Percentiles rank a stretch among this genome's conserved stretches.
Evolutionary conservation across 2,329 filamentous ascomycete species (phyloP).

Genomic region (Diaporthe batatas): DNA sequence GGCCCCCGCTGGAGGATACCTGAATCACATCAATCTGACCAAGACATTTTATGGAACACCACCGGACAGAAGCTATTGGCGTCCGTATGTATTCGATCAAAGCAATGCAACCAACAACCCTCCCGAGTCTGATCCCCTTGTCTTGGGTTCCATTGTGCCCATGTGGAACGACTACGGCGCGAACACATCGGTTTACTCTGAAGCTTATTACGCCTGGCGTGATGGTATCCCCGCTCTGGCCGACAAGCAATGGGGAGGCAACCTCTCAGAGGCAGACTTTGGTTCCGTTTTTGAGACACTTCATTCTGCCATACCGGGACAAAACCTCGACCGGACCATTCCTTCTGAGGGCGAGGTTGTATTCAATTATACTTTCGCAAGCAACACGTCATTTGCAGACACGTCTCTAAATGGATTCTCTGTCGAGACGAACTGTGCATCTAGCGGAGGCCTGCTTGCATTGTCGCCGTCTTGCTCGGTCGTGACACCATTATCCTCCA

Average conservation of each 20-base stretch:
- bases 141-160: slow-evolving; percentile 63
- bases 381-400: slow-evolving; percentile 49
- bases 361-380: slow-evolving; percentile 51
- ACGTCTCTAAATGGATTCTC: slow-evolving; percentile 57
- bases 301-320: slow-evolving; percentile 57
- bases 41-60: slow-evolving; percentile 60
- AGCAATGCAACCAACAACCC: slow-evolving; percentile 63
- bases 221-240: slow-evolving; percentile 64
- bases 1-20: slow-evolving; percentile 58
- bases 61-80: slow-evolving; percentile 57
- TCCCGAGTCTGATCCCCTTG: slow-evolving; percentile 51
- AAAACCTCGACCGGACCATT: slow-evolving; percentile 63
- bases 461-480: slow-evolving; percentile 57
- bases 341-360: slow-evolving; percentile 53
- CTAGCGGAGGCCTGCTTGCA: slow-evolving; percentile 47
- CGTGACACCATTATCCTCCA: slow-evolving; percentile 62
- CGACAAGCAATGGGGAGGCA: slow-evolving; percentile 67
- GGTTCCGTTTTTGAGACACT: slow-evolving; percentile 54
- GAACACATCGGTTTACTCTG: slow-evolving; percentile 63
- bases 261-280: slow-evolving; percentile 57
- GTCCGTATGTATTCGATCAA: slow-evolving; percentile 64
- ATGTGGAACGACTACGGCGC: slow-evolving; percentile 69
- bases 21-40: slow-evolving; percentile 57
- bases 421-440: slow-evolving; percentile 54
- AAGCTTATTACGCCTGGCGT: slow-evolving; percentile 65